phyloP scores from a whole-genome alignment of 1,284 basidiomycete genomes.

The Ganoderma meredithae region DNA sequence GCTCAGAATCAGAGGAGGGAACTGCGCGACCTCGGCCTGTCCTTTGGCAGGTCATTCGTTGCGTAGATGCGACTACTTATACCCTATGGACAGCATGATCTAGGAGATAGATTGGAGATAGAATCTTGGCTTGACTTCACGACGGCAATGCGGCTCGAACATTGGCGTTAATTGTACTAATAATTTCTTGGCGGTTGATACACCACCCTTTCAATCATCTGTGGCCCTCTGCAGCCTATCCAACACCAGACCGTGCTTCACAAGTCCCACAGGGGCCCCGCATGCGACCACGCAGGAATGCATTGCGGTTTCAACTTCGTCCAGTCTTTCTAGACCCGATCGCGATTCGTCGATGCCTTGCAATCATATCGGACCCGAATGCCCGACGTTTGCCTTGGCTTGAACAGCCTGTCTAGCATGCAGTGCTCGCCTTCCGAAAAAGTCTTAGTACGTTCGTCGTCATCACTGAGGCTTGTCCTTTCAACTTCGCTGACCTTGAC shows the following conservation, averaged over 20 bases:
- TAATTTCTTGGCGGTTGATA: background rate
- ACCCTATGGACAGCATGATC: background rate
- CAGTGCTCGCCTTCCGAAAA: background rate
- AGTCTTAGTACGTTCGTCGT: background rate
- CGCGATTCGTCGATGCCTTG: background rate
- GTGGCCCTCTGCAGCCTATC: background rate
- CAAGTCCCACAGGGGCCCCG: background rate
- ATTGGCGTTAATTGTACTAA: background rate
- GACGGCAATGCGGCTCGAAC: background rate
- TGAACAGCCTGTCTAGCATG: background rate
- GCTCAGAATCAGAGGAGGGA: constrained; percentile 28
- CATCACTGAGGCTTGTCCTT: background rate
- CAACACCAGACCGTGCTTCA: background rate
- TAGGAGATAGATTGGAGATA: background rate
- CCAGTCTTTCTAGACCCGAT: background rate
- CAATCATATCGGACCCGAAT: background rate
- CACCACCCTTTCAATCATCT: background rate
- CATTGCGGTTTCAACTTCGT: background rate
- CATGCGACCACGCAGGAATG: background rate
- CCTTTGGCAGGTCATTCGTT: constrained; percentile 38
- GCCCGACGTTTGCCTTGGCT: background rate
- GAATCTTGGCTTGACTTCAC: background rate
- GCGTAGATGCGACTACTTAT: constrained; percentile 21
- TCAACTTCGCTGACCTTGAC: background rate
- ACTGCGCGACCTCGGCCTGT: constrained; percentile 33